Evolutionary conservation across 2,329 filamentous ascomycete genomes (phyloP).

Genomic region (Penicillium hordei): DNA sequence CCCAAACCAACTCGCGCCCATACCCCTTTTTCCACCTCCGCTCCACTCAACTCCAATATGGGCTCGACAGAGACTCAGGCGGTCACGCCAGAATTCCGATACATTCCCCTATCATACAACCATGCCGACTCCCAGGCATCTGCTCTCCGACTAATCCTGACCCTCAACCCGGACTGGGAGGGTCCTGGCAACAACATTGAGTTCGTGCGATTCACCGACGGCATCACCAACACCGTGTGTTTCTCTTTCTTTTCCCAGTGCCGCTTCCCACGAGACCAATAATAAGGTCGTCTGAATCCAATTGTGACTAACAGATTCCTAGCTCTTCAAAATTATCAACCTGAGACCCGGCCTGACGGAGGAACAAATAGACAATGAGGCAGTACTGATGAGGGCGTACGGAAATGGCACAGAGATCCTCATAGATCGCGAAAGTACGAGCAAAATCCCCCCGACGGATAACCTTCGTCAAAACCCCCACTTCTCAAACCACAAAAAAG

Average conservation of each 20-base stretch:
- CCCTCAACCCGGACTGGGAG: conserved; percentile 81
- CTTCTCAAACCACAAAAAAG: background rate
- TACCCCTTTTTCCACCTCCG: conserved; percentile 6
- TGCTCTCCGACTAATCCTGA: conserved; percentile 73
- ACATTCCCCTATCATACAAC: conserved; percentile 77
- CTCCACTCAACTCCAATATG: conserved; percentile 21
- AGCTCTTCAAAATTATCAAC: conserved; percentile 54
- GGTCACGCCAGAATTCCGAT: conserved; percentile 34
- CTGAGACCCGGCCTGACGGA: conserved; percentile 64
- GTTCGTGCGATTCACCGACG: conserved; percentile 90
- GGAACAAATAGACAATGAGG: conserved; percentile 76
- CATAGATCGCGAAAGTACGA: conserved; percentile 89
- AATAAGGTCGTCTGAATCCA: background rate
- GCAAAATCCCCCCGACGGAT: conserved; percentile 9
- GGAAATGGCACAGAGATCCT: conserved; percentile 91
- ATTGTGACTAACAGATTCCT: conserved; percentile 8
- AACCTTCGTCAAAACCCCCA: background rate
- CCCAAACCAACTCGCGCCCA: conserved; percentile 2
- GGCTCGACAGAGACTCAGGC: conserved; percentile 24
- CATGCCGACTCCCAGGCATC: conserved; percentile 74
- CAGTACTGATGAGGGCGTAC: conserved; percentile 87
- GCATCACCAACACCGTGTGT: conserved; percentile 89
- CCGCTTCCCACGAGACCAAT: background rate
- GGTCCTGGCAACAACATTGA: conserved; percentile 71
- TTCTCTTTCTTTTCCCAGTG: conserved; percentile 12